These are phyloP conservation scores for Lignosus rhinocerotis DNA, from an alignment of 1,284 basidiomycete species.

Conservation along the genomic window DNA sequence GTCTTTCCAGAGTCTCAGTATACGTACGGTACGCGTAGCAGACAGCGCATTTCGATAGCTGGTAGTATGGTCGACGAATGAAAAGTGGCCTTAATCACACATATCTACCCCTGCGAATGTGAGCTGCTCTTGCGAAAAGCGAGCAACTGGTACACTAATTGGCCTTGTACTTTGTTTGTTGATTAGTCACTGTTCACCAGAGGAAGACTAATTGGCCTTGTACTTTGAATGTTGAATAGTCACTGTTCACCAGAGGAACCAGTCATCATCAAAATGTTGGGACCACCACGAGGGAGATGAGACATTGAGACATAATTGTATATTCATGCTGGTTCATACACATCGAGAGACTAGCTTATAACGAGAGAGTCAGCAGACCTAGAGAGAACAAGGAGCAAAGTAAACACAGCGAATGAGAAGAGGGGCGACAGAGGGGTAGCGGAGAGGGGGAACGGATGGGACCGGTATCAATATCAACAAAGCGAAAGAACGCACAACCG, in stretches of 20 bases:
- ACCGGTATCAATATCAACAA: constrained; percentile 23
- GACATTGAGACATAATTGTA: constrained; percentile 15
- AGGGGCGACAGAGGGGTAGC: constrained; percentile 26
- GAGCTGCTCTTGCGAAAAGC: not conserved
- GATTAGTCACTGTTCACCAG: too few species aligned
- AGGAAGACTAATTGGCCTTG: too few species aligned
- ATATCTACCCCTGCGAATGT: not conserved
- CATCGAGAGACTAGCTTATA: constrained; percentile 17
- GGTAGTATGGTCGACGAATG: constrained; percentile 10
- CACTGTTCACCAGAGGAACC: not conserved
- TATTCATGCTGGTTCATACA: constrained; percentile 28
- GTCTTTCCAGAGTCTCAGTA: not conserved
- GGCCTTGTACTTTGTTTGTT: too few species aligned
- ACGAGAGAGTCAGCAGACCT: constrained; percentile 11
- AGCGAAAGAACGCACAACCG: constrained; percentile 20
- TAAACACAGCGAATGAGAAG: constrained; percentile 29
- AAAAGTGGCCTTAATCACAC: not conserved
- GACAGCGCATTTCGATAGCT: constrained; percentile 13
- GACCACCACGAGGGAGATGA: not conserved
- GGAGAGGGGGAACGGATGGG: constrained; percentile 24
- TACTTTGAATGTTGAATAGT: too few species aligned
- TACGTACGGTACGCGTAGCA: constrained; percentile 14
- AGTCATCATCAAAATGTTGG: not conserved
- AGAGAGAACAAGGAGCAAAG: constrained; percentile 19
- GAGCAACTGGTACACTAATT: too few species aligned